Evolutionary conservation across 148 eudicot genomes (phyloP), one percentile per base, ranked within the genome.

Genomic region (Limonium bicolor): DNA sequence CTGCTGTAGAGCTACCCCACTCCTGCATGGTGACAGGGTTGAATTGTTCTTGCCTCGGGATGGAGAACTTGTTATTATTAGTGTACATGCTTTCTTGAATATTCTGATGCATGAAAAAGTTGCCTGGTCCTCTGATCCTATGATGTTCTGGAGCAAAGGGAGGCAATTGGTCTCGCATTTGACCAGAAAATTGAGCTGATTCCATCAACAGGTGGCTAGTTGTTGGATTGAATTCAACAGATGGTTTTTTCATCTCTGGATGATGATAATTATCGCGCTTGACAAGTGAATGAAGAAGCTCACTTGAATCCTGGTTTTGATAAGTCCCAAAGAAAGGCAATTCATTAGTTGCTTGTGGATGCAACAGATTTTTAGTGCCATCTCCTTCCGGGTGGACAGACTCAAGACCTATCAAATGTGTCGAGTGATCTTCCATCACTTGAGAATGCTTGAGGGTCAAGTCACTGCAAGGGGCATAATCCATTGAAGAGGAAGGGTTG

Each of bases 21-120:
- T 73, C 82, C 54, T 76, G 74, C 46, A 57, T 55, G 48, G 65
- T 65, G 17, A 68, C 56, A 25, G 70, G 20, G 41, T 68, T 42
- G 35, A 75, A 67, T 27, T 63, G 69, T 24, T 79, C 77, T 46
- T 63, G 78, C 38, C 76, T 67, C 12, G 66, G 82, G 41, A 70
- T 42, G 19, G 65, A 7, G 46, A 50, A 70, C 46, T 78, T 35
- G 36, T 34, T 59, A 42, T 54, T 78, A 56, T 70, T 70, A 5
- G 94, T 35, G 60, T 55, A 72, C 32, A 76, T 41, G 42, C 33
- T 63, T 36, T 70, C 83, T 24, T 59, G 82, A 45, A 74, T 56
- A 59, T 61, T 79, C 29, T 57, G 69, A 55, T 68, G 61, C 69
- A 65, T 36, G 59, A 37, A 68, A 12, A 71, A 25, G 56, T 71